Conservation (phyloP, 179 eudicot genomes). For the Silene coronaria region DNA sequence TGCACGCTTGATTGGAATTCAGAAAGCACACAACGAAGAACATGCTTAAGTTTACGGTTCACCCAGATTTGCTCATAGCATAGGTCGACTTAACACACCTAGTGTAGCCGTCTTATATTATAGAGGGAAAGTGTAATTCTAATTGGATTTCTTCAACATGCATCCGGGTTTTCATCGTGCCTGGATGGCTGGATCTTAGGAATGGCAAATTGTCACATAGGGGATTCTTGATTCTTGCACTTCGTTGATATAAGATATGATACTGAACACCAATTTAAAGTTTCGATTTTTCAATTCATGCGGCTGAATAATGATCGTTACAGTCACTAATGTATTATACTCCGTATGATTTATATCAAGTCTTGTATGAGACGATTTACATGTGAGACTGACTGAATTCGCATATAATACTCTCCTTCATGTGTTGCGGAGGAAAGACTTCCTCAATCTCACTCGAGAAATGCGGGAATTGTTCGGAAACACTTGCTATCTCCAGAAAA, state of each 20-base stretch:
- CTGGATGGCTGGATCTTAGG: neutral
- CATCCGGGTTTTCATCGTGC: neutral
- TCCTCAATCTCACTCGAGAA: too few relatives aligned
- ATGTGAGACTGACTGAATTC: too few relatives aligned
- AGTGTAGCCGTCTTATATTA: neutral
- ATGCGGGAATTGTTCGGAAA: too few relatives aligned
- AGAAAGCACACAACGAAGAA: conserved; percentile 45
- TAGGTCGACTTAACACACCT: conserved; percentile 19
- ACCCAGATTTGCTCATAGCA: neutral
- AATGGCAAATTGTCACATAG: conserved; percentile 5
- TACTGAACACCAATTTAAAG: conserved; percentile 11
- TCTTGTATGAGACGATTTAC: neutral
- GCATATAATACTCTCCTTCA: too few relatives aligned
- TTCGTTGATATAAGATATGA: conserved; percentile 3
- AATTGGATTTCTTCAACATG: neutral
- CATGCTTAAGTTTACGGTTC: conserved; percentile 19
- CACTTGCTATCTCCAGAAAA: too few relatives aligned
- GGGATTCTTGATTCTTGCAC: neutral
- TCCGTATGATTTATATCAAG: too few relatives aligned
- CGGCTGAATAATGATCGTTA: neutral
- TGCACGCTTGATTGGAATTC: conserved; percentile 74
- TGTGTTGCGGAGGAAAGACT: too few relatives aligned
- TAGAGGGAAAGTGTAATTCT: neutral
- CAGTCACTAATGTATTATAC: too few relatives aligned
- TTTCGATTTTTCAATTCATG: neutral